Conservation (phyloP, 208 protist species). For the Leishmania arabica region DNA sequence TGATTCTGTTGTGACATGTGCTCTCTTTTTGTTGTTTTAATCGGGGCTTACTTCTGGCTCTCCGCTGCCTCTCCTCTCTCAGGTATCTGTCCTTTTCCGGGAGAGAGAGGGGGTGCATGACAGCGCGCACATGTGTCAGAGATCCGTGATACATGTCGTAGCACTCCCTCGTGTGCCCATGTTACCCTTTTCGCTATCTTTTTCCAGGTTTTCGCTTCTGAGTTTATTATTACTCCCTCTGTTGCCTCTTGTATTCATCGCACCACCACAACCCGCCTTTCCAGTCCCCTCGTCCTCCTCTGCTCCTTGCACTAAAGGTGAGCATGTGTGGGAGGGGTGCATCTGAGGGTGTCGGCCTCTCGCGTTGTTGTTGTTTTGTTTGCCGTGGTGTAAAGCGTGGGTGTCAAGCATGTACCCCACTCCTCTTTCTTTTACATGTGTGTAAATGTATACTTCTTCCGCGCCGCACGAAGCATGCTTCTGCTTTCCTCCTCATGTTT, state of each 20-base stretch:
- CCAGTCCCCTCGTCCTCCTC: neutral
- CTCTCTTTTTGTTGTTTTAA: neutral
- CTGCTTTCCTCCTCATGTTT: neutral
- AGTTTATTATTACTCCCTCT: neutral
- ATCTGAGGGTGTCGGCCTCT: neutral
- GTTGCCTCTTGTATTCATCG: neutral
- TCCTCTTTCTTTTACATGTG: neutral
- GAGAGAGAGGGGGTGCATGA: neutral
- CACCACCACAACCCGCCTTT: neutral
- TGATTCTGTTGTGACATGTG: neutral
- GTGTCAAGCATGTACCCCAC: neutral
- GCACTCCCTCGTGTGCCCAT: neutral
- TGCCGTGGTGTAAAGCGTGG: neutral
- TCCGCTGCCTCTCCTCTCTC: neutral
- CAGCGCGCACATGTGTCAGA: neutral
- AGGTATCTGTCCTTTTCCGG: neutral
- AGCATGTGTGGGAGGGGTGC: neutral
- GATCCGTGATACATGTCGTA: neutral
- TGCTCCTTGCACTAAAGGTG: neutral
- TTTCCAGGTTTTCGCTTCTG: neutral
- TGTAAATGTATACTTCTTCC: neutral
- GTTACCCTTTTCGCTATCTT: neutral
- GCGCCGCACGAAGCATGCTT: neutral
- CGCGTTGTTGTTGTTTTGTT: neutral
- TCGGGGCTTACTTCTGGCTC: neutral